Evolutionary conservation across 345 rosid genomes (phyloP).

Genomic region (Citrus hindsii): DNA sequence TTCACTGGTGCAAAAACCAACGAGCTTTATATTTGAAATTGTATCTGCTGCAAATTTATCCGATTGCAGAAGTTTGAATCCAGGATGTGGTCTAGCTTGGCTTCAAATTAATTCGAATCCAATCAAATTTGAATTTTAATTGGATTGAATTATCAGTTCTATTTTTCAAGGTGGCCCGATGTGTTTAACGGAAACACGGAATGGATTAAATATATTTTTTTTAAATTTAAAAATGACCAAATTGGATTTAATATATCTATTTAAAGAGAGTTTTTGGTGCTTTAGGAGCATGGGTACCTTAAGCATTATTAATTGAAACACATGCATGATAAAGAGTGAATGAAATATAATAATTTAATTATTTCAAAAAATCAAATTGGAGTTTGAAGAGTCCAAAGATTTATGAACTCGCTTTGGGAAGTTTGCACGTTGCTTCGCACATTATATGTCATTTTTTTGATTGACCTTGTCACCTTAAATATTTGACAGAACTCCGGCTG

Average conservation of each 20-base stretch:
- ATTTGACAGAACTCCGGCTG: not conserved
- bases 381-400: not conserved
- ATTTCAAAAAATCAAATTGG: not conserved
- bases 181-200: not conserved
- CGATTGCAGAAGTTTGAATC: not conserved
- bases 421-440: no score
- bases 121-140: not conserved
- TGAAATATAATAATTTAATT: no score
- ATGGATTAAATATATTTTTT: not conserved
- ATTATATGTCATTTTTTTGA: not conserved
- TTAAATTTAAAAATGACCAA: not conserved
- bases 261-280: not conserved
- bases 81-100: not conserved
- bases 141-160: not conserved
- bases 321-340: no score
- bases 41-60: not conserved
- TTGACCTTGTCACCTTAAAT: not conserved
- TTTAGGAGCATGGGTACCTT: no score
- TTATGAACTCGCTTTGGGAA: not conserved
- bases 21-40: no score
- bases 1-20: no score
- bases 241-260: not conserved
- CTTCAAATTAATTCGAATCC: not conserved
- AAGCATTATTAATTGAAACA: no score
- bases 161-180: not conserved